Evolutionary conservation across 345 rosid genomes (phyloP).

Genomic region (Eucalyptus albens): DNA sequence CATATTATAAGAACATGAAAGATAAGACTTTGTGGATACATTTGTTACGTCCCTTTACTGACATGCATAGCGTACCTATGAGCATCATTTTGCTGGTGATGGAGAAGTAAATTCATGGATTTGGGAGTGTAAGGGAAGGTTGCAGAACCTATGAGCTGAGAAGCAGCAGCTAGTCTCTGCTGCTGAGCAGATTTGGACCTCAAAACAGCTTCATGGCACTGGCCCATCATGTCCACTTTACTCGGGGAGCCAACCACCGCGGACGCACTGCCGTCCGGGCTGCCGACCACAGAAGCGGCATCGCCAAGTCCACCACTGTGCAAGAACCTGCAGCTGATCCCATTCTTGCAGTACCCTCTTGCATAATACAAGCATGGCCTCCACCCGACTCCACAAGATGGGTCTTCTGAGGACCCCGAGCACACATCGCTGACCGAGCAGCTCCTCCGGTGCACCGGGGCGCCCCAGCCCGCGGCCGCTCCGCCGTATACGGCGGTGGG

Average conservation of each 20-base stretch:
- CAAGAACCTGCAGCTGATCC: constrained; percentile 70
- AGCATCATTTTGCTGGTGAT: constrained; percentile 51
- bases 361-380: constrained; percentile 83
- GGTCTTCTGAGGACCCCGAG: constrained; percentile 49
- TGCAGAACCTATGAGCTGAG: constrained; percentile 33
- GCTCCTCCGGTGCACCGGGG: constrained; percentile 53
- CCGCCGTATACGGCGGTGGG: constrained; percentile 8
- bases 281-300: constrained; percentile 19
- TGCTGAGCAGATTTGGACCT: constrained; percentile 84
- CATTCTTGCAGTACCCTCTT: constrained; percentile 90
- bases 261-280: not conserved
- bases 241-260: constrained; percentile 41
- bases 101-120: constrained; percentile 45
- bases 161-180: constrained; percentile 41
- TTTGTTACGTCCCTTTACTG: not conserved
- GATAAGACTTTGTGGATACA: not conserved
- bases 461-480: constrained; percentile 21
- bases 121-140: constrained; percentile 63
- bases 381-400: constrained; percentile 63
- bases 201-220: constrained; percentile 49
- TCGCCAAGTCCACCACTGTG: constrained; percentile 37
- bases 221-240: constrained; percentile 55
- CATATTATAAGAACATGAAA: not conserved
- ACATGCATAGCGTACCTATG: constrained; percentile 40
- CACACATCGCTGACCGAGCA: constrained; percentile 56